These are phyloP conservation scores for Trichoderma gamsii DNA, from an alignment of 495 filamentous ascomycete species.

Conservation along the genomic window DNA sequence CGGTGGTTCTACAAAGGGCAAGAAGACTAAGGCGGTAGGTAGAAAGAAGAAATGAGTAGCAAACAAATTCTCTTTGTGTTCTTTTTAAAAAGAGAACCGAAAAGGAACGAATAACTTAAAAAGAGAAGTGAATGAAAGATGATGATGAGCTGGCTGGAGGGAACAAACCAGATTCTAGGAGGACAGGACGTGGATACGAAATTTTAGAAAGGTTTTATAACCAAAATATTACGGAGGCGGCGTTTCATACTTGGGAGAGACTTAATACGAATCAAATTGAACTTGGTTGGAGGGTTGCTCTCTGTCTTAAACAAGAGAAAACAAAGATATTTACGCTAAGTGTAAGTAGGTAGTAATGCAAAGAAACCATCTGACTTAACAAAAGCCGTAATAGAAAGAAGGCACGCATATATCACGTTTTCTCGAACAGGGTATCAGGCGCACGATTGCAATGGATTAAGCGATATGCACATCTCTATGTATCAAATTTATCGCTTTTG, in stretches of 20 bases:
- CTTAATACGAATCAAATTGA: background rate
- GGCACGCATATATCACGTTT: no score
- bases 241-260: background rate
- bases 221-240: background rate
- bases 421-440: no score
- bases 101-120: background rate
- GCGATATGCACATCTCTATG: no score
- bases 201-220: background rate
- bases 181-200: background rate
- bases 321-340: no score
- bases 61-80: background rate
- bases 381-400: no score
- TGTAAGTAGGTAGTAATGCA: no score
- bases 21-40: conserved; percentile 43
- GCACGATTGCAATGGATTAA: no score
- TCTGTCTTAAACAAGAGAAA: no score
- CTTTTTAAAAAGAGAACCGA: background rate
- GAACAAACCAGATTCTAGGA: background rate
- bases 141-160: background rate
- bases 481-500: no score
- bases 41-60: conserved; percentile 5
- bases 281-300: background rate
- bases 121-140: background rate
- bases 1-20: conserved; percentile 37
- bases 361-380: no score